Percentiles rank a stretch among this genome's conserved stretches.
Evolutionary conservation across 2,329 filamentous ascomycete genomes (phyloP).

Genomic region (Aspergillus tamarii): DNA sequence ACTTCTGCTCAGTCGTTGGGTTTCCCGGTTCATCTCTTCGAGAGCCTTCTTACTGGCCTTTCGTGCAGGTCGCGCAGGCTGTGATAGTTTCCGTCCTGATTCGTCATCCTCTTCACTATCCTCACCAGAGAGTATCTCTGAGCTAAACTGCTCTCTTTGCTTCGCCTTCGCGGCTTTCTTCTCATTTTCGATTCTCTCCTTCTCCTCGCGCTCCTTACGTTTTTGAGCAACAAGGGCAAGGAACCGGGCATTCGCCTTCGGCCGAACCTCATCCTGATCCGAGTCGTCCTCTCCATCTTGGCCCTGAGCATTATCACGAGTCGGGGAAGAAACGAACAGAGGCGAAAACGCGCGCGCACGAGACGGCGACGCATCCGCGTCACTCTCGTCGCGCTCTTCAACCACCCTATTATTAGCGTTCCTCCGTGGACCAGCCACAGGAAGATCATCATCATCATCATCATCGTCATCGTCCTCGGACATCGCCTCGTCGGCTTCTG

Average conservation of each 20-base stretch:
- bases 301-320: slow-evolving; percentile 17
- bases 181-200: slow-evolving; percentile 59
- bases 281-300: slow-evolving; percentile 17
- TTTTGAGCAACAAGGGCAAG: slow-evolving; percentile 74
- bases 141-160: slow-evolving; percentile 37
- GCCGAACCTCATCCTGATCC: slow-evolving; percentile 32
- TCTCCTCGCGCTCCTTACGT: slow-evolving; percentile 69
- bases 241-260: slow-evolving; percentile 61
- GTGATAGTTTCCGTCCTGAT: slow-evolving; percentile 68
- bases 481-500: slow-evolving; percentile 24
- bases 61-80: slow-evolving; percentile 67
- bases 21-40: slow-evolving; percentile 93
- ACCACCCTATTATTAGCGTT: slow-evolving; percentile 35
- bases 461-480: slow-evolving; percentile 22
- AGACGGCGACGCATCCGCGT: slow-evolving; percentile 26
- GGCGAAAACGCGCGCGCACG: slow-evolving; percentile 39
- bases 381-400: slow-evolving; percentile 32
- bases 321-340: slow-evolving; percentile 49
- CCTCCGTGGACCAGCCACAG: slow-evolving; percentile 32
- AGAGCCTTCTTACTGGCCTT: slow-evolving; percentile 94
- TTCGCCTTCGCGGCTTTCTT: slow-evolving; percentile 41
- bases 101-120: slow-evolving; percentile 64
- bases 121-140: slow-evolving; percentile 52
- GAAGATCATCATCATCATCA: slow-evolving; percentile 40
- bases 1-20: slow-evolving; percentile 84